Conservation (phyloP, 2,329 filamentous ascomycete genomes). For the Chrysosporium queenslandicum region DNA sequence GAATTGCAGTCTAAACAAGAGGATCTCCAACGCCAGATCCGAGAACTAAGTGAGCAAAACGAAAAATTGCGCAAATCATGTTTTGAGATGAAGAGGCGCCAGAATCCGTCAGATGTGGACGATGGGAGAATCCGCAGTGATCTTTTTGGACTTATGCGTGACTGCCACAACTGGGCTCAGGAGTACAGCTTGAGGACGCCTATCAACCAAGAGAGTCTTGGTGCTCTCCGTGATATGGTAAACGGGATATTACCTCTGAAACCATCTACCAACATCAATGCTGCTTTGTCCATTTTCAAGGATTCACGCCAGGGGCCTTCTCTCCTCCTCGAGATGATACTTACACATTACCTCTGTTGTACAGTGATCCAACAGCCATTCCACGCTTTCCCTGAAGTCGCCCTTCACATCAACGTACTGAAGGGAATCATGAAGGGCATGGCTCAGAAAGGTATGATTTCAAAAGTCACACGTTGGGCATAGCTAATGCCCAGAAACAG, state of each 20-base stretch:
- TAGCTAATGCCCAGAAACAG: not conserved
- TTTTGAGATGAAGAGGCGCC: not conserved
- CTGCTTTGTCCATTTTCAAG: not conserved
- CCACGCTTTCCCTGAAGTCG: not conserved
- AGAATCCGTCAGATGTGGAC: not conserved
- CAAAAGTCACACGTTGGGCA: not conserved
- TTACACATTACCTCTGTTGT: conserved; percentile 6
- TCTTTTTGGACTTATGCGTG: not conserved
- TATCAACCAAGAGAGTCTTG: too few relatives aligned
- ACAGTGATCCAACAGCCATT: conserved; percentile 4
- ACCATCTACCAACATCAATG: not conserved
- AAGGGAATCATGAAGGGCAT: not conserved
- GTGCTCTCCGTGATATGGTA: not conserved
- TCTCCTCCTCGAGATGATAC: conserved; percentile 1
- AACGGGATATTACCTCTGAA: not conserved
- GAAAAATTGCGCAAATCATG: not conserved
- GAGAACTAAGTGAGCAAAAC: not conserved
- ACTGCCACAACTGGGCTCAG: not conserved
- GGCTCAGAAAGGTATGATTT: not conserved
- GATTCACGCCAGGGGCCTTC: not conserved
- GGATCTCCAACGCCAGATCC: not conserved
- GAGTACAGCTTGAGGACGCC: not conserved
- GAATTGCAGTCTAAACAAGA: not conserved
- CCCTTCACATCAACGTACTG: not conserved
- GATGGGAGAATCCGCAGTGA: not conserved